phyloP scores from a whole-genome alignment of 257 asterid genomes.

The Buddleja alternifolia region DNA sequence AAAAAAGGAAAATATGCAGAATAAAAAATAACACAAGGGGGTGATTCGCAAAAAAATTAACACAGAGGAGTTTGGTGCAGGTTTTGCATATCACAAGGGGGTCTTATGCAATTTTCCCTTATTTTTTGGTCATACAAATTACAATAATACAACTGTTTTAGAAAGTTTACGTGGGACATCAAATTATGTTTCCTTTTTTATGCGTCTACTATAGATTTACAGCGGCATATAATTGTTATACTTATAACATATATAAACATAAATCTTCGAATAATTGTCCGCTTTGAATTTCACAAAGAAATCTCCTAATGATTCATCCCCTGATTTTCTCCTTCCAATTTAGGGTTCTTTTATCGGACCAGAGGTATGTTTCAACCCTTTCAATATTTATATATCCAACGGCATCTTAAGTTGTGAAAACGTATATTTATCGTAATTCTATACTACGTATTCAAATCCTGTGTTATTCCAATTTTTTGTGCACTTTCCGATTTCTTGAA shows the following conservation, averaged over 20 bases:
- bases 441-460: background rate
- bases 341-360: conserved; percentile 52
- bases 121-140: too few relatives aligned
- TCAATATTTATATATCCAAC: conserved; percentile 13
- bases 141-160: too few relatives aligned
- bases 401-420: conserved; percentile 20
- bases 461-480: conserved; percentile 1
- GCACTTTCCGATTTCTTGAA: conserved; percentile 3
- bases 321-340: conserved; percentile 25
- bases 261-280: conserved; percentile 50
- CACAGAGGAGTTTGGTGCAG: too few relatives aligned
- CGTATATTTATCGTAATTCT: conserved; percentile 16
- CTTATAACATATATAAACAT: conserved; percentile 21
- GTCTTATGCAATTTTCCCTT: too few relatives aligned
- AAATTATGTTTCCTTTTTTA: background rate
- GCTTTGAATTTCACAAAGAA: conserved; percentile 44
- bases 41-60: too few relatives aligned
- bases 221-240: conserved; percentile 10
- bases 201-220: background rate
- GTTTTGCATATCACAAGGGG: too few relatives aligned
- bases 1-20: too few relatives aligned
- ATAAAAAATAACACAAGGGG: too few relatives aligned
- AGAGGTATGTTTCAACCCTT: conserved; percentile 39
- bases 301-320: conserved; percentile 37
- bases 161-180: background rate